Percentiles rank a stretch among this genome's conserved stretches.
Conservation (phyloP, 345 rosid genomes). For the Linum lewisii region DNA sequence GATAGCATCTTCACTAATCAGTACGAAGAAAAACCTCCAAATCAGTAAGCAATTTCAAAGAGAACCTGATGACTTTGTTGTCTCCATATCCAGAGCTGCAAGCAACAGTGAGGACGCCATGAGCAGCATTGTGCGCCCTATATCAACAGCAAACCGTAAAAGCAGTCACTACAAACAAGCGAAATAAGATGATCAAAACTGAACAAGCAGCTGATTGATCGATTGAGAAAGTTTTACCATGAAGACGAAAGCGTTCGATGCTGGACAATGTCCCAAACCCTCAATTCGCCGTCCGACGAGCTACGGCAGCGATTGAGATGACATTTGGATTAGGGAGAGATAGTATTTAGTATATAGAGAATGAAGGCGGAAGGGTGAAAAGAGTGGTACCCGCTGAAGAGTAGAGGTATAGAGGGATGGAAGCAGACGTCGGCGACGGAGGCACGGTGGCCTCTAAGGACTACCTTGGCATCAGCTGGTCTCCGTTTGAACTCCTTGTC, state of each 20-base stretch:
- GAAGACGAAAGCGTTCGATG: constrained; percentile 65
- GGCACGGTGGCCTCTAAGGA: constrained; percentile 89
- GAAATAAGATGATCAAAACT: not conserved
- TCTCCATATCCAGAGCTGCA: constrained; percentile 46
- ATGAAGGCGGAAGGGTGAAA: not conserved
- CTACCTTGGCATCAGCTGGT: constrained; percentile 83
- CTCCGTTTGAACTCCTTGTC: too few species aligned
- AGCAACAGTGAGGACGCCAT: constrained; percentile 68
- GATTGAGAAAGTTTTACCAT: constrained; percentile 28
- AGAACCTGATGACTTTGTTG: constrained; percentile 68
- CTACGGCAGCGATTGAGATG: constrained; percentile 25
- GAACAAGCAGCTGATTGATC: not conserved
- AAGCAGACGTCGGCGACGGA: constrained; percentile 75
- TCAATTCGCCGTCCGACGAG: constrained; percentile 81
- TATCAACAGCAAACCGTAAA: constrained; percentile 12
- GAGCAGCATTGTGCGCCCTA: constrained; percentile 83
- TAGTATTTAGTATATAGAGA: too few species aligned
- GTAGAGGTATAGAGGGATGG: constrained; percentile 54
- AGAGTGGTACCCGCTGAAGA: constrained; percentile 56
- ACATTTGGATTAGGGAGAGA: not conserved
- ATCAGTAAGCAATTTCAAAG: not conserved
- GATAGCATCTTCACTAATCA: not conserved
- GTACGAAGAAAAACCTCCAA: not conserved
- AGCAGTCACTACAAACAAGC: not conserved
- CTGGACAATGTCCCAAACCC: constrained; percentile 74